Conservation (phyloP, 495 filamentous ascomycete species). For the Echria macrotheca region DNA sequence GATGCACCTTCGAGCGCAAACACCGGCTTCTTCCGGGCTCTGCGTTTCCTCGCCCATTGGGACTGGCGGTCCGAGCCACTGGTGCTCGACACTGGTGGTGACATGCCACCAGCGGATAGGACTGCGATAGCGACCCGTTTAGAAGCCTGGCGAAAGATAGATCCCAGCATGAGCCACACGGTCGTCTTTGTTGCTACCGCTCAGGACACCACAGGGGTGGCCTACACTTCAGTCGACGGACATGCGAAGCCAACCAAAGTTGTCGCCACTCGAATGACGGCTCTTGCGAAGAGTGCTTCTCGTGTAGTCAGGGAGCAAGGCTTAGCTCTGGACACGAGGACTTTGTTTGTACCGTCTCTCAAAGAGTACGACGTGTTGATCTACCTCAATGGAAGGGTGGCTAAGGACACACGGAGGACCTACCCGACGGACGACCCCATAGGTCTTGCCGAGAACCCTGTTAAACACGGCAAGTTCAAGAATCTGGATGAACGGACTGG, state of each 20-base stretch:
- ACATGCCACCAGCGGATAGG: slow-evolving; percentile 50
- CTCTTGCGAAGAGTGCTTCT: slow-evolving; percentile 67
- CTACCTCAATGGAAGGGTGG: slow-evolving; percentile 53
- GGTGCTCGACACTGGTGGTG: slow-evolving; percentile 63
- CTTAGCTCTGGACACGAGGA: slow-evolving; percentile 48
- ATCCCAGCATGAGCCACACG: slow-evolving; percentile 79
- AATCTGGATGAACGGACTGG: slow-evolving; percentile 53
- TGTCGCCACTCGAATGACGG: slow-evolving; percentile 76
- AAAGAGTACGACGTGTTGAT: slow-evolving; percentile 82
- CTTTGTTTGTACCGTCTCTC: slow-evolving; percentile 63
- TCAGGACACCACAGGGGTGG: slow-evolving; percentile 67
- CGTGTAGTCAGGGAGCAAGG: slow-evolving; percentile 53
- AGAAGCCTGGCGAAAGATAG: slow-evolving; percentile 74
- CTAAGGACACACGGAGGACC: slow-evolving; percentile 22
- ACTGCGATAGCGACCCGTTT: slow-evolving; percentile 63
- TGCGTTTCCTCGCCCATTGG: slow-evolving; percentile 75
- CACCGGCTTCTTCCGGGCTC: slow-evolving; percentile 74
- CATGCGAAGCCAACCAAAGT: slow-evolving; percentile 61
- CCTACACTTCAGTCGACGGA: slow-evolving; percentile 64
- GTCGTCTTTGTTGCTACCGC: slow-evolving; percentile 79
- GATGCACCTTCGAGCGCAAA: slow-evolving; percentile 67
- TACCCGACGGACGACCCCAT: slow-evolving; percentile 21
- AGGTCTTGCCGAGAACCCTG: background rate
- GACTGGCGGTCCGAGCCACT: slow-evolving; percentile 84
- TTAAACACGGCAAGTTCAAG: slow-evolving; percentile 54